Evolutionary conservation across 2,329 filamentous ascomycete genomes (phyloP).

Genomic region (Chaetomiaceae sp.): DNA sequence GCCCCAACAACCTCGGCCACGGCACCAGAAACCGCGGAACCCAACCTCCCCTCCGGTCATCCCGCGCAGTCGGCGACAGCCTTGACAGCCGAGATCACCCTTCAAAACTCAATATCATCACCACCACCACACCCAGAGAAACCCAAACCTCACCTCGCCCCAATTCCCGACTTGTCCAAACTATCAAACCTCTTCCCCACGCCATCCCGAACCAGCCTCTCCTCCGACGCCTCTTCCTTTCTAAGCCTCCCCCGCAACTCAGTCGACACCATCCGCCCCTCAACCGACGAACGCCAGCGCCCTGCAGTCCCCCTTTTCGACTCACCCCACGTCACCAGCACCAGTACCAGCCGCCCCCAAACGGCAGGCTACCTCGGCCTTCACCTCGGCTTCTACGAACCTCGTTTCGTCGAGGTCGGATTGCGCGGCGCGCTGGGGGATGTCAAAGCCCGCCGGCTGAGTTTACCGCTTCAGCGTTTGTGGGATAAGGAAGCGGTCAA

Average conservation of each 20-base stretch:
- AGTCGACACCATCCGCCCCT: conserved; percentile 16
- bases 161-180: conserved; percentile 6
- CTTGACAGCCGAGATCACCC: background rate
- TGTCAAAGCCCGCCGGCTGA: conserved; percentile 23
- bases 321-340: background rate
- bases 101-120: background rate
- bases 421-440: conserved; percentile 31
- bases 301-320: background rate
- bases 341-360: conserved; percentile 19
- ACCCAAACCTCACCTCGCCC: background rate
- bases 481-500: background rate
- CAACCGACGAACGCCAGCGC: background rate
- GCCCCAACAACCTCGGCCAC: background rate
- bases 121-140: background rate
- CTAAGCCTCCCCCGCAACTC: conserved; percentile 6
- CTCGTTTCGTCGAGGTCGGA: conserved; percentile 26
- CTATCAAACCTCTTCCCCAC: background rate
- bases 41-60: background rate
- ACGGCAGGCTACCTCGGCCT: conserved; percentile 32
- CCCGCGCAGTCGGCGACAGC: background rate
- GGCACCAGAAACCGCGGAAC: background rate
- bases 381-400: conserved; percentile 19
- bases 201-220: background rate
- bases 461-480: conserved; percentile 18
- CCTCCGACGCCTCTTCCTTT: conserved; percentile 5